These are phyloP conservation scores for Exidia glandulosa DNA, from an alignment of 768 basidiomycete species.

Conservation along the genomic window DNA sequence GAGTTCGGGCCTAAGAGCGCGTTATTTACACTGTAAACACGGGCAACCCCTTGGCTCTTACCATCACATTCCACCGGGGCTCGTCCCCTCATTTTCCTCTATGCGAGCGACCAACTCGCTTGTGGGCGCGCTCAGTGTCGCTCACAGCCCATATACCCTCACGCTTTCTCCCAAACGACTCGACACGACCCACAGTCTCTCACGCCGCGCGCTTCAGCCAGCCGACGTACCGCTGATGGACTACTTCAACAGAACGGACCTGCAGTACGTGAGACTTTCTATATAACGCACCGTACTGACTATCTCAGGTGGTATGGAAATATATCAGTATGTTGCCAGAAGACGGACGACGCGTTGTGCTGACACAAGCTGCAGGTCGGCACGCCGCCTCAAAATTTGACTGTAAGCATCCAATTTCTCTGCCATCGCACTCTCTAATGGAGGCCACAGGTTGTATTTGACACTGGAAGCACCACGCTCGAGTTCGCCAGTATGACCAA, in stretches of 20 bases:
- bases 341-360: neutral
- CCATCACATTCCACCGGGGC: too few species aligned
- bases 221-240: conserved; percentile 35
- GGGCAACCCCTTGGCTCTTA: too few species aligned
- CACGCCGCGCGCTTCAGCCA: conserved; percentile 12
- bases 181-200: neutral
- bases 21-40: too few species aligned
- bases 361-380: conserved; percentile 25
- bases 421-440: too few species aligned
- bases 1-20: too few species aligned
- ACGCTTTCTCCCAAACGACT: neutral
- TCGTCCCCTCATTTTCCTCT: too few species aligned
- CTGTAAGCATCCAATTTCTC: neutral
- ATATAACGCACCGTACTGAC: neutral
- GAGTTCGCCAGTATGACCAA: conserved; percentile 33
- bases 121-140: neutral
- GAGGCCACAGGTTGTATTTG: conserved; percentile 34
- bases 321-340: conserved; percentile 26
- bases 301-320: conserved; percentile 44
- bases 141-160: neutral
- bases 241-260: conserved; percentile 45
- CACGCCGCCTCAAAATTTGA: conserved; percentile 38
- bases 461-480: conserved; percentile 40
- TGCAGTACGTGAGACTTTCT: conserved; percentile 29
- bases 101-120: neutral